Conservation (phyloP, 768 basidiomycete genomes). For the Omphalotus guepiniiformis region DNA sequence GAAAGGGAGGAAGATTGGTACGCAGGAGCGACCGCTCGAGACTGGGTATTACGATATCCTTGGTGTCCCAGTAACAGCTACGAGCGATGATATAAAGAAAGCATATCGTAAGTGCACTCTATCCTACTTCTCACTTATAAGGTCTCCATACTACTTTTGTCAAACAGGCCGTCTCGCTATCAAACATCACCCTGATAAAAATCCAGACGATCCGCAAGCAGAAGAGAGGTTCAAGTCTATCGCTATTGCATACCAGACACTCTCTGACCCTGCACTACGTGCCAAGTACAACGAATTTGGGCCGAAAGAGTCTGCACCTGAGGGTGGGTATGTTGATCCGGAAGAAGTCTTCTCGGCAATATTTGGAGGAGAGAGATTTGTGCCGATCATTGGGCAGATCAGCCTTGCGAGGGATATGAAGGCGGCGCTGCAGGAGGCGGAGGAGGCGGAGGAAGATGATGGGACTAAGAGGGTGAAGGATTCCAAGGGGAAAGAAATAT, state of each 20-base stretch:
- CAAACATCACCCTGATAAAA: conserved; percentile 91
- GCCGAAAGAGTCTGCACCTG: conserved; percentile 71
- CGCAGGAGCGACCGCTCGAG: conserved; percentile 84
- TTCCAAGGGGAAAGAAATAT: conserved; percentile 46
- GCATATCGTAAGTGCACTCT: conserved; percentile 59
- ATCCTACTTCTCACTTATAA: conserved; percentile 1
- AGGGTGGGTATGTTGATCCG: conserved; percentile 86
- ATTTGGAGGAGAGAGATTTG: conserved; percentile 85
- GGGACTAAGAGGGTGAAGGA: conserved; percentile 39
- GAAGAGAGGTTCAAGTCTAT: conserved; percentile 90
- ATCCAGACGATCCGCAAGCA: conserved; percentile 79
- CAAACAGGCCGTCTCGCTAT: conserved; percentile 77
- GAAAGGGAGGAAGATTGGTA: conserved; percentile 78
- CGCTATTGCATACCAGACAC: conserved; percentile 84
- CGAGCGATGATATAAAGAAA: conserved; percentile 84
- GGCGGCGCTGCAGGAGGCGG: conserved; percentile 82
- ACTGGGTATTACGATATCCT: conserved; percentile 89
- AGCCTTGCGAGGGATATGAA: conserved; percentile 92
- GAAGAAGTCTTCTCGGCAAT: conserved; percentile 79
- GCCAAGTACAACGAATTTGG: conserved; percentile 92
- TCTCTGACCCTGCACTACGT: conserved; percentile 72
- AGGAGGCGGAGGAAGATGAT: conserved; percentile 51
- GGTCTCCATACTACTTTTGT: neutral
- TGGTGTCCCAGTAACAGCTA: conserved; percentile 69
- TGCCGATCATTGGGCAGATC: conserved; percentile 85